Evolutionary conservation across 495 filamentous ascomycete species (phyloP).

Genomic region (Lentithecium fluviatile): DNA sequence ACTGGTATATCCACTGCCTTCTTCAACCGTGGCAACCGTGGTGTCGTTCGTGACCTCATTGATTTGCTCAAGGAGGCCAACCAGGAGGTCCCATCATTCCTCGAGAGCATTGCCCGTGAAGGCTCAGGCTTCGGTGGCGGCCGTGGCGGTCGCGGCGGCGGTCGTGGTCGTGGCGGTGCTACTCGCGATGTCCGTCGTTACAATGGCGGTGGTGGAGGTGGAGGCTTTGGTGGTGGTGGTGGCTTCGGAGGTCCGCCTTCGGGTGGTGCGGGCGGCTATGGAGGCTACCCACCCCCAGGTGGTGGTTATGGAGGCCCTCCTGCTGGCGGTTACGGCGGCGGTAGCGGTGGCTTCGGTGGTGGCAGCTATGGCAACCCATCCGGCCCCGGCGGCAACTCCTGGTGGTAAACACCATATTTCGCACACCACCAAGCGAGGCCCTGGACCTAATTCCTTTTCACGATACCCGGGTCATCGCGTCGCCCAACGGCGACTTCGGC

Average conservation of each 20-base stretch:
- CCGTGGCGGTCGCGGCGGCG: slow-evolving; percentile 56
- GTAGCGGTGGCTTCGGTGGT: slow-evolving; percentile 64
- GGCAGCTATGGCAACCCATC: slow-evolving; percentile 76
- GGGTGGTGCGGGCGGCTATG: slow-evolving; percentile 42
- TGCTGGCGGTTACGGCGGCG: slow-evolving; percentile 46
- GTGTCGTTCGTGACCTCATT: slow-evolving; percentile 90
- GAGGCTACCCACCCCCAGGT: slow-evolving; percentile 32
- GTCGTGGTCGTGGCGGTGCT: slow-evolving; percentile 64
- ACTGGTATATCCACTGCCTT: slow-evolving; percentile 97
- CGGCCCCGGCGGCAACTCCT: slow-evolving; percentile 77
- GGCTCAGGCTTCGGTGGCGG: slow-evolving; percentile 72
- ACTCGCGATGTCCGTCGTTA: slow-evolving; percentile 91
- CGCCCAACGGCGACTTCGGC: background rate
- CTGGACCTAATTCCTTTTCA: slow-evolving; percentile 17
- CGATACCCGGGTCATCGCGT: slow-evolving; percentile 29
- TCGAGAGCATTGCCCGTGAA: slow-evolving; percentile 95
- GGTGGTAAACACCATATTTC: slow-evolving; percentile 74
- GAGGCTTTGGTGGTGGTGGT: slow-evolving; percentile 51
- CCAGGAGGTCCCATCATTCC: slow-evolving; percentile 89
- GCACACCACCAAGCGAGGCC: slow-evolving; percentile 9
- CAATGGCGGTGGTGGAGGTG: slow-evolving; percentile 55
- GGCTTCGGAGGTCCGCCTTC: slow-evolving; percentile 47
- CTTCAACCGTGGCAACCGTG: slow-evolving; percentile 99
- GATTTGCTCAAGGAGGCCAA: slow-evolving; percentile 97
- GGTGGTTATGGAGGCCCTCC: slow-evolving; percentile 34